These are phyloP conservation scores for Alternaria triticimaculans DNA, from an alignment of 2,329 filamentous ascomycete species.

Conservation along the genomic window DNA sequence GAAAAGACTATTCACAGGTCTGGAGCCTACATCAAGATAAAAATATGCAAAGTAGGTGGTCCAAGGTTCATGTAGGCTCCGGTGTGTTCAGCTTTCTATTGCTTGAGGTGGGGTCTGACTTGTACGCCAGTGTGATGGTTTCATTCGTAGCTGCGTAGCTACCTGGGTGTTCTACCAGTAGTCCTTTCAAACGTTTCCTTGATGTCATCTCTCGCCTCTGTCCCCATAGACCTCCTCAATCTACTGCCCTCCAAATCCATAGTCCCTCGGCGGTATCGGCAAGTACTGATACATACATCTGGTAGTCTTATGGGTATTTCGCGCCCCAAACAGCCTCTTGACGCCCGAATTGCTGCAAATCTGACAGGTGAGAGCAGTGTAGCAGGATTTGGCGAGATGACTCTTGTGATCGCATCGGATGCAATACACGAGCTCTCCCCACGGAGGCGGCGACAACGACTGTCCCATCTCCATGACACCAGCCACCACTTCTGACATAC, in stretches of 20 bases:
- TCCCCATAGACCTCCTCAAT: not conserved
- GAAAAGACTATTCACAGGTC: no score
- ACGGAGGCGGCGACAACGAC: slow-evolving; percentile 3
- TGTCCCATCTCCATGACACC: not conserved
- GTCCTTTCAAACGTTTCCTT: not conserved
- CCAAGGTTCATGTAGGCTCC: not conserved
- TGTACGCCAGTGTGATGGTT: not conserved
- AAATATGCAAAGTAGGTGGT: not conserved
- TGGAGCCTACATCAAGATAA: not conserved
- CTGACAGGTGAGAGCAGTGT: slow-evolving; percentile 4
- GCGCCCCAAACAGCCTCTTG: not conserved
- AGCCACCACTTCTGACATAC: not conserved
- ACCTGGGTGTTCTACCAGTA: not conserved
- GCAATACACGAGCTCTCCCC: slow-evolving; percentile 11
- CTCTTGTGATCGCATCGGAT: slow-evolving; percentile 15
- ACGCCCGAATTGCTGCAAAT: slow-evolving; percentile 5
- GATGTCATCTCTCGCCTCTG: not conserved
- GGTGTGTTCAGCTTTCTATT: no score
- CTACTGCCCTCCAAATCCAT: not conserved
- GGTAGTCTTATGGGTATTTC: slow-evolving; percentile 1
- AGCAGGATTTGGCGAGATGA: slow-evolving; percentile 8
- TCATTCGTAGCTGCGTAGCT: not conserved
- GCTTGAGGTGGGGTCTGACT: not conserved
- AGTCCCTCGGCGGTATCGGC: not conserved
- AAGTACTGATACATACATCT: slow-evolving; percentile 11